Evolutionary conservation across 2,329 filamentous ascomycete genomes (phyloP), one percentile per base, ranked within the genome.

Genomic region (Fusarium poae): DNA sequence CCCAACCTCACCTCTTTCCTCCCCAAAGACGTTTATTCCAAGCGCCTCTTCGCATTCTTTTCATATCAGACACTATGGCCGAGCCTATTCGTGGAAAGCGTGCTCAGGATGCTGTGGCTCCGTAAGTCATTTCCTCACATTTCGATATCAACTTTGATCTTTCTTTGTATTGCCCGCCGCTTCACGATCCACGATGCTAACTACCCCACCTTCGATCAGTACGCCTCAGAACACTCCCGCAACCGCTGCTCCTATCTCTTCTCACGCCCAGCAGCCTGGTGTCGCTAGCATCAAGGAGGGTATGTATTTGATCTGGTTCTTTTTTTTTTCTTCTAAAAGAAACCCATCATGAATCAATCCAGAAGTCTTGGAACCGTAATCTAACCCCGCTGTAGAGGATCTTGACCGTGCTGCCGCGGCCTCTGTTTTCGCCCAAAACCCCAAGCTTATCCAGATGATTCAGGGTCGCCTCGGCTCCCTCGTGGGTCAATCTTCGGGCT

Each of bases 201-300:
- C 74, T 79, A 80, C 77, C 78, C 79, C 77, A 77, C 77, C 75
- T 75, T 75, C 80, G 96, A 73, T 72, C 81, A 98, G 96, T 77
- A 99, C 96, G 78, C 96, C 96, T 78, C 96, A 99, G 84, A 99
- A 99, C 86, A 99, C 96, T 58, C 96, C 96, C 74, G 92, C 93
- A 73, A 94, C 90, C 83, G 94, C 95, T 85, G 96, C 97, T 73
- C 96, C 96, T 72, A 98, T 99, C 83, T 97, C 94, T 55, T 98
- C 95, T 68, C 95, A 96, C 82, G 96, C 97, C 74, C 94, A 97
- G 84, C 93, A 97, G 83, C 96, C 96, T 68, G 93, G 92, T 72
- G 91, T 99, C 69, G 86, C 93, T 72, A 97, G 93, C 82, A 98
- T 99, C 85, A 96, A 95, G 82, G 96, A 99, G 89, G 96, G 96